Conservation (phyloP, 78 protist genomes). For the Emiliania huxleyi region DNA sequence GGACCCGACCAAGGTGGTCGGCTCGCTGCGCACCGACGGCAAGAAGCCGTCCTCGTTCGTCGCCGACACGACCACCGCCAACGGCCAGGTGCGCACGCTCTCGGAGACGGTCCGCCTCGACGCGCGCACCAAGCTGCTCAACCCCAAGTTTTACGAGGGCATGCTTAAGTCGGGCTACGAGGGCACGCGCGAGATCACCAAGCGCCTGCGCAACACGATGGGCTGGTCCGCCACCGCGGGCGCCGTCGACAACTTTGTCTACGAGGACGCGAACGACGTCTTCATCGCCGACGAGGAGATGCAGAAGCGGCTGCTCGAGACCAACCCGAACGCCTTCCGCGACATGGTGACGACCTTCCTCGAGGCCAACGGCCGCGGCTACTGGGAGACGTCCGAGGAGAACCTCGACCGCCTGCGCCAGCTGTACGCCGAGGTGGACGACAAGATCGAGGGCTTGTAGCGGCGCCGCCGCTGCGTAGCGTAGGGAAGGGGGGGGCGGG, state of each 20-base stretch:
- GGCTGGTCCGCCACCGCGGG: constrained; percentile 64
- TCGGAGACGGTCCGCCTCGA: constrained; percentile 60
- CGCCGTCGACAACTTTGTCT: constrained; percentile 50
- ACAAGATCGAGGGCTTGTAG: constrained; percentile 47
- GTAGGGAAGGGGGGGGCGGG: no score
- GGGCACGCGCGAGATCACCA: constrained; percentile 60
- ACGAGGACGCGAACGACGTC: constrained; percentile 53
- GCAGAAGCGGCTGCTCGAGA: constrained; percentile 56
- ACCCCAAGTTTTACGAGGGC: constrained; percentile 64
- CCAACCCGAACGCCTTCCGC: constrained; percentile 63
- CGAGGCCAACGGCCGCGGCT: constrained; percentile 65
- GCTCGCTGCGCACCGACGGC: constrained; percentile 45
- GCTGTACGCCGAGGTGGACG: constrained; percentile 57
- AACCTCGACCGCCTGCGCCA: constrained; percentile 59
- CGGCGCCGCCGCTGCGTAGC: not conserved
- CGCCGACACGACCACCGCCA: constrained; percentile 61
- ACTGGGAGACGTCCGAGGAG: constrained; percentile 55
- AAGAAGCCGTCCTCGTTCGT: constrained; percentile 47
- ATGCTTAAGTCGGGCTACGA: constrained; percentile 50
- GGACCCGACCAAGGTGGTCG: constrained; percentile 57
- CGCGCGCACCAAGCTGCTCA: constrained; percentile 64
- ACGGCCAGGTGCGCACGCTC: constrained; percentile 60
- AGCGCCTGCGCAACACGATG: constrained; percentile 57
- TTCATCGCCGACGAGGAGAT: constrained; percentile 54
- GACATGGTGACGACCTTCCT: constrained; percentile 56